phyloP scores from a whole-genome alignment of 2,329 filamentous ascomycete genomes.

The Xylariaceae sp. region DNA sequence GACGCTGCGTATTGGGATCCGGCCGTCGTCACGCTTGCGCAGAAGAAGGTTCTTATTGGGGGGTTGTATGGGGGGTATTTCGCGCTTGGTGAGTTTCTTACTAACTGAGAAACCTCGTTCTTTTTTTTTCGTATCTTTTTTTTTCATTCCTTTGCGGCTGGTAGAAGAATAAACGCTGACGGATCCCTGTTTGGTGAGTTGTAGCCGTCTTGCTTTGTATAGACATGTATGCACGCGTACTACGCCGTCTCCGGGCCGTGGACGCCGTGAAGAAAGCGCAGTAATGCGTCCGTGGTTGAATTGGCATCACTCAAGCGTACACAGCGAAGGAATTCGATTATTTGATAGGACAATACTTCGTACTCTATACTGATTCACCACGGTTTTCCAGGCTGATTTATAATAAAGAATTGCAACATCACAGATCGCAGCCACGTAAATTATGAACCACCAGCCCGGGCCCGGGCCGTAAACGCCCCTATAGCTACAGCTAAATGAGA shows the following conservation, averaged over 20 bases:
- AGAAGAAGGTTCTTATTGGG: slow-evolving; percentile 46
- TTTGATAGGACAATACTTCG: background rate
- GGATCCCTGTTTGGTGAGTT: background rate
- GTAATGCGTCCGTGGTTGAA: slow-evolving; percentile 22
- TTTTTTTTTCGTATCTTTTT: background rate
- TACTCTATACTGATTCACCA: background rate
- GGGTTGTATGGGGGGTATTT: slow-evolving; percentile 51
- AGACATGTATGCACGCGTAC: slow-evolving; percentile 53
- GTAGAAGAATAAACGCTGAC: background rate
- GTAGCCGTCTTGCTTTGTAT: slow-evolving; percentile 47
- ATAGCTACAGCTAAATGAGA: slow-evolving; percentile 17
- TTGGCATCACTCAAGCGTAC: background rate
- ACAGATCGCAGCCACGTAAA: background rate
- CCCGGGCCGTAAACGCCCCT: slow-evolving; percentile 15
- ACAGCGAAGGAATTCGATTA: background rate
- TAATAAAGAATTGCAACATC: too few relatives aligned
- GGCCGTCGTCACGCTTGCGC: slow-evolving; percentile 39
- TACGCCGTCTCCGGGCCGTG: slow-evolving; percentile 38
- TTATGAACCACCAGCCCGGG: slow-evolving; percentile 16
- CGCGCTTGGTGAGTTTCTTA: slow-evolving; percentile 50
- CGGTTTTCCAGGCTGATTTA: too few relatives aligned
- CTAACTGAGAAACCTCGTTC: too few relatives aligned
- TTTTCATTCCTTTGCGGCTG: slow-evolving; percentile 1
- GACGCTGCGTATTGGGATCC: slow-evolving; percentile 49
- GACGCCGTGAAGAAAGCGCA: slow-evolving; percentile 41